These are phyloP conservation scores for Saprolegnia parasitica DNA, from an alignment of 352 stramenopile species.

Conservation along the genomic window DNA sequence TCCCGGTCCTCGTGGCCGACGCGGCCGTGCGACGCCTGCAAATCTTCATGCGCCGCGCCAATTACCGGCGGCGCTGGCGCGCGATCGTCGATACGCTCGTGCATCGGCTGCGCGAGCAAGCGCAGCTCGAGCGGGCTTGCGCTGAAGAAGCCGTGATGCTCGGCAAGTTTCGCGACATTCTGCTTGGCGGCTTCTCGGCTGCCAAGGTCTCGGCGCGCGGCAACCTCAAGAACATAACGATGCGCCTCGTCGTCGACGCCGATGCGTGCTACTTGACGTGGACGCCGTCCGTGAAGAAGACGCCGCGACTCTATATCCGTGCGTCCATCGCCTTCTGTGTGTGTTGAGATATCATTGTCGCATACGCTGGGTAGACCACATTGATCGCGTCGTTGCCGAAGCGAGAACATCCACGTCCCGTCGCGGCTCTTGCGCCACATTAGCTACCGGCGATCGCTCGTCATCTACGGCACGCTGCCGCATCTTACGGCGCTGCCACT, in stretches of 20 bases:
- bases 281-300: conserved; percentile 63
- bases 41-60: conserved; percentile 43
- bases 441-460: conserved; percentile 51
- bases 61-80: conserved; percentile 39
- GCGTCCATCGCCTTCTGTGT: conserved; percentile 31
- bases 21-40: conserved; percentile 32
- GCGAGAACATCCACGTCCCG: conserved; percentile 40
- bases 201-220: conserved; percentile 70
- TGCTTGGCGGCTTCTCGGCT: conserved; percentile 49
- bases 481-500: conserved; percentile 51
- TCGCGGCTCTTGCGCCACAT: conserved; percentile 56
- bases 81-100: conserved; percentile 39
- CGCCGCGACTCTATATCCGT: conserved; percentile 57
- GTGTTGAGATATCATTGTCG: conserved; percentile 12
- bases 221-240: conserved; percentile 55
- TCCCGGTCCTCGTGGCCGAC: not conserved
- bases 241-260: conserved; percentile 46
- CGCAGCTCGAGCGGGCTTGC: conserved; percentile 30
- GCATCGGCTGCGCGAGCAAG: conserved; percentile 38
- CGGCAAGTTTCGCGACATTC: conserved; percentile 46
- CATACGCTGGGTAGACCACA: conserved; percentile 41
- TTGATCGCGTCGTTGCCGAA: conserved; percentile 53
- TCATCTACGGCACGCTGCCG: conserved; percentile 35
- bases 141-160: conserved; percentile 47
- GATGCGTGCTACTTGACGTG: conserved; percentile 69